phyloP scores from a whole-genome alignment of 352 stramenopile genomes.

The Globisporangium viniferum region DNA sequence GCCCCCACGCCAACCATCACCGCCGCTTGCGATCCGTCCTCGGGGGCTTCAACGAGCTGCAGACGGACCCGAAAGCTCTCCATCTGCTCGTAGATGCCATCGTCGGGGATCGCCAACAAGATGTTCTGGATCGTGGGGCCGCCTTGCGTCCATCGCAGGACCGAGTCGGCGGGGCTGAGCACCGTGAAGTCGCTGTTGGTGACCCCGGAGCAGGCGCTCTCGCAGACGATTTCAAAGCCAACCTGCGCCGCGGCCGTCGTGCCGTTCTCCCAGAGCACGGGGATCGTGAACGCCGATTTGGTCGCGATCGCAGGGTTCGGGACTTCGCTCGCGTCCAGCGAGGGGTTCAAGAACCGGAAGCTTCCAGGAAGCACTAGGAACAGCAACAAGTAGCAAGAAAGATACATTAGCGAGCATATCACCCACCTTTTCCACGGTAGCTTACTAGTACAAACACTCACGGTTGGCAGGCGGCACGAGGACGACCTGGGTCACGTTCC shows the following conservation, averaged over 20 bases:
- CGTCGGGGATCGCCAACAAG: constrained; percentile 33
- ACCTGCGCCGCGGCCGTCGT: constrained; percentile 45
- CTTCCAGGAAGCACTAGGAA: constrained; percentile 41
- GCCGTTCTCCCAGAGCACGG: constrained; percentile 56
- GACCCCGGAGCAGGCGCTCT: constrained; percentile 30
- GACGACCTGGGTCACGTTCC: constrained; percentile 40
- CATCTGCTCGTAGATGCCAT: constrained; percentile 45
- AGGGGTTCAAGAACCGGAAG: constrained; percentile 46
- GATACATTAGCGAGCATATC: not conserved
- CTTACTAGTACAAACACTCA: constrained; percentile 14
- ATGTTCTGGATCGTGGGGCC: constrained; percentile 41
- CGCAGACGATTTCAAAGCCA: constrained; percentile 40
- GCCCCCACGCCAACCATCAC: constrained; percentile 22
- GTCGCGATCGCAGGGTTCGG: not conserved
- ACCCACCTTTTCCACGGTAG: not conserved
- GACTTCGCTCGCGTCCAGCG: constrained; percentile 33
- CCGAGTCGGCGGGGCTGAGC: constrained; percentile 21
- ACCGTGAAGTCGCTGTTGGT: constrained; percentile 36
- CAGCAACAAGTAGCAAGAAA: not conserved
- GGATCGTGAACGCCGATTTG: constrained; percentile 25
- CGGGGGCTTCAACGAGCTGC: constrained; percentile 23
- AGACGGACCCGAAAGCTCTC: constrained; percentile 55
- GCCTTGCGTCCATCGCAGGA: constrained; percentile 45
- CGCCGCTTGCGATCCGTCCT: not conserved
- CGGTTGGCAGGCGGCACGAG: constrained; percentile 52